phyloP scores from a whole-genome alignment of 805 yeast genomes.

The Kodamaea laetipori region DNA sequence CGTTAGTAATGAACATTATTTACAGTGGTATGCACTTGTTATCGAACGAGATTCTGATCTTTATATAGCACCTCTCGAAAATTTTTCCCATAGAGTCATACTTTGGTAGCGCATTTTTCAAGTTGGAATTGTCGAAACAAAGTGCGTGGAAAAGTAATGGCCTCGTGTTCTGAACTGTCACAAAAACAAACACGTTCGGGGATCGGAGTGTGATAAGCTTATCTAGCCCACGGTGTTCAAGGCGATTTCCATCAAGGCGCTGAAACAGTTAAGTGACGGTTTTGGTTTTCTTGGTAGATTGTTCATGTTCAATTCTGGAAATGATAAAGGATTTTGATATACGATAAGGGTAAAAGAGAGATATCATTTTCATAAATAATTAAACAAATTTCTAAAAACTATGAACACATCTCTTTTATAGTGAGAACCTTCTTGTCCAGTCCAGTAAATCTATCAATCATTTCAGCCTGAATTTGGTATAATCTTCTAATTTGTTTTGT shows the following conservation, averaged over 20 bases:
- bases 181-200: not conserved
- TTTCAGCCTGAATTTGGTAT: too few species aligned
- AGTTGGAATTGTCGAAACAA: slow-evolving; percentile 1
- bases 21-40: not conserved
- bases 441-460: too few species aligned
- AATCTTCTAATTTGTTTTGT: too few species aligned
- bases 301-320: too few species aligned
- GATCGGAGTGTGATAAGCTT: not conserved
- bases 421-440: too few species aligned
- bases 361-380: too few species aligned
- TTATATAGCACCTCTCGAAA: slow-evolving; percentile 1
- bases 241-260: not conserved
- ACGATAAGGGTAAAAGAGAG: too few species aligned
- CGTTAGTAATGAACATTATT: slow-evolving; percentile 81
- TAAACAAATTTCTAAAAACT: too few species aligned
- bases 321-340: too few species aligned
- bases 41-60: not conserved
- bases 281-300: too few species aligned
- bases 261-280: too few species aligned
- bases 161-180: slow-evolving; percentile 1
- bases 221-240: not conserved
- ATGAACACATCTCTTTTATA: too few species aligned
- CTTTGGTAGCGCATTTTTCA: slow-evolving; percentile 8
- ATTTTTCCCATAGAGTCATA: slow-evolving; percentile 11
- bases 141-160: slow-evolving; percentile 2